These are phyloP conservation scores for Diaporthe destruens DNA, from an alignment of 2,329 filamentous ascomycete species.

Conservation along the genomic window DNA sequence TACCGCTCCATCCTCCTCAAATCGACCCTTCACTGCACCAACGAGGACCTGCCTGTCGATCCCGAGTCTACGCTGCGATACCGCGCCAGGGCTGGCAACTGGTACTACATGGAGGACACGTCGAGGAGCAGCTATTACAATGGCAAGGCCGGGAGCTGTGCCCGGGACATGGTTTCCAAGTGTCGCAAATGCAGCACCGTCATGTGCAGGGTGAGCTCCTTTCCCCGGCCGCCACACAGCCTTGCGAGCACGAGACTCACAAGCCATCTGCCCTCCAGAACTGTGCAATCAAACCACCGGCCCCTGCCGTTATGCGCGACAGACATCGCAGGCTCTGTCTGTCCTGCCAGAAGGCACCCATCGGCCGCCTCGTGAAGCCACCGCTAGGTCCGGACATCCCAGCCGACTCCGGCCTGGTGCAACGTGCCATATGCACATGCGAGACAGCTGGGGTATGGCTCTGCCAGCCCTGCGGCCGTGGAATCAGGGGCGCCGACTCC, in stretches of 20 bases:
- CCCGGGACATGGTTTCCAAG: slow-evolving; percentile 86
- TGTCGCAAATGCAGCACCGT: slow-evolving; percentile 83
- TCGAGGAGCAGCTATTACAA: slow-evolving; percentile 60
- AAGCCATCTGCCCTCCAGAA: slow-evolving; percentile 71
- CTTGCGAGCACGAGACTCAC: slow-evolving; percentile 20
- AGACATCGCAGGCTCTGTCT: slow-evolving; percentile 86
- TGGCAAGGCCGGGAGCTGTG: slow-evolving; percentile 83
- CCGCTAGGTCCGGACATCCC: slow-evolving; percentile 59
- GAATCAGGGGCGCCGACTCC: slow-evolving; percentile 71
- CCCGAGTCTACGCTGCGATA: slow-evolving; percentile 69
- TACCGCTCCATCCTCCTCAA: slow-evolving; percentile 80
- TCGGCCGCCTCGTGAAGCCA: slow-evolving; percentile 66
- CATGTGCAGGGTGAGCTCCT: slow-evolving; percentile 80
- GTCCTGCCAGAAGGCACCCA: slow-evolving; percentile 78
- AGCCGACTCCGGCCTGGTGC: slow-evolving; percentile 68
- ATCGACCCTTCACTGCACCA: slow-evolving; percentile 83
- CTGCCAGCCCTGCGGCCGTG: slow-evolving; percentile 84
- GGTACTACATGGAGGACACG: slow-evolving; percentile 70
- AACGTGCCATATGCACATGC: slow-evolving; percentile 66
- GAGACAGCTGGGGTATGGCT: slow-evolving; percentile 77
- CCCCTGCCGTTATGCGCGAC: slow-evolving; percentile 73
- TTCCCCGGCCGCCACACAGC: slow-evolving; percentile 36
- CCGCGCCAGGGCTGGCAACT: slow-evolving; percentile 68
- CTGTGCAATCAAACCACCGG: slow-evolving; percentile 87
- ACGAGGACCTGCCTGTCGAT: slow-evolving; percentile 72